These are phyloP conservation scores for Eucalyptus sp. DNA, from an alignment of 345 rosid species.

Conservation along the genomic window DNA sequence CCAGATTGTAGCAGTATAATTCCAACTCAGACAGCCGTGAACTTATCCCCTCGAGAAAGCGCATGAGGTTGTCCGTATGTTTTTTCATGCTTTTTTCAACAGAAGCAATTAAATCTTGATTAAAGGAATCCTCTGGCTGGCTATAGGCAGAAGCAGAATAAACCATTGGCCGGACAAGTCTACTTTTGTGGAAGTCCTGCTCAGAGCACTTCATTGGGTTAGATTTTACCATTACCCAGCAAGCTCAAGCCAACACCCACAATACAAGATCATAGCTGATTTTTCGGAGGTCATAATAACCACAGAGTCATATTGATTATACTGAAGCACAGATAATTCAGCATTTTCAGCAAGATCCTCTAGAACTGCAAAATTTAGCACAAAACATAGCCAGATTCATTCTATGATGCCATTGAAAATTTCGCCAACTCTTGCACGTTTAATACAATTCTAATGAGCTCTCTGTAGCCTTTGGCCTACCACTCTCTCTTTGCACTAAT, in stretches of 20 bases:
- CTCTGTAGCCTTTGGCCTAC: not conserved
- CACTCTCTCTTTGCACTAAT: not conserved
- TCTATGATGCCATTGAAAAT: not conserved
- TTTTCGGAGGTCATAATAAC: not conserved
- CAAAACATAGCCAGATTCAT: not conserved
- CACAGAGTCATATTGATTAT: not conserved
- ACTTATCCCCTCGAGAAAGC: constrained; percentile 95
- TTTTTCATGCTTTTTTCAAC: constrained; percentile 82
- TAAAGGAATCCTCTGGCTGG: constrained; percentile 80
- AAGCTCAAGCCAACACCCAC: not conserved
- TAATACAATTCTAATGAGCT: not conserved
- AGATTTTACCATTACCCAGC: not conserved
- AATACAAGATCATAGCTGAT: not conserved
- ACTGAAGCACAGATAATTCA: not conserved
- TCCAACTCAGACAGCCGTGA: constrained; percentile 92
- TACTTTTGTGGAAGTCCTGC: constrained; percentile 77
- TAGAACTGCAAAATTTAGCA: not conserved
- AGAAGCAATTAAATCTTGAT: constrained; percentile 40
- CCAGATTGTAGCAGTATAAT: constrained; percentile 84
- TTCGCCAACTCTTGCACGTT: not conserved
- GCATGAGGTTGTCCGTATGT: constrained; percentile 67
- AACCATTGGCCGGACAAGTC: constrained; percentile 55
- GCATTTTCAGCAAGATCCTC: not conserved
- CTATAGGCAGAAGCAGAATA: constrained; percentile 51
- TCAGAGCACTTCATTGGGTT: not conserved